Conservation (phyloP, 202 grass and related monocot species). For the Alloteropsis angusta region DNA sequence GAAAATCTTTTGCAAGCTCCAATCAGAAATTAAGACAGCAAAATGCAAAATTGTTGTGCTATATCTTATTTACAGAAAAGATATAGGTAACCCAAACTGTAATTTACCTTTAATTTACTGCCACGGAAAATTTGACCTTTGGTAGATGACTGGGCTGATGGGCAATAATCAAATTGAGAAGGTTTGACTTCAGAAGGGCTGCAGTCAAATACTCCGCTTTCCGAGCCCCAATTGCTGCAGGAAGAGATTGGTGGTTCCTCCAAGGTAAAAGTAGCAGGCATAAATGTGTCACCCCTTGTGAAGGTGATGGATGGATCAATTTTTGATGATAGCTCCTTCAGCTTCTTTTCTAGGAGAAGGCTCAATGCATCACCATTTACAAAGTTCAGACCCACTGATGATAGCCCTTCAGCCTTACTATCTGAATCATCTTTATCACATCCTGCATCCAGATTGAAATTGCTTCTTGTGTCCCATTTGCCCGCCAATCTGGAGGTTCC, state of each 20-base stretch:
- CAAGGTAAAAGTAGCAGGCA: constrained; percentile 13
- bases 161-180: constrained; percentile 29
- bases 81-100: not conserved
- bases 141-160: constrained; percentile 38
- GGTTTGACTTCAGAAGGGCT: constrained; percentile 29
- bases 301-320: constrained; percentile 55
- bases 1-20: not conserved
- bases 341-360: constrained; percentile 69
- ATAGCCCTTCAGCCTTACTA: constrained; percentile 28
- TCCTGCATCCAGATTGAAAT: constrained; percentile 26
- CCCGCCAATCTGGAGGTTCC: constrained; percentile 25
- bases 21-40: not conserved
- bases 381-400: constrained; percentile 40
- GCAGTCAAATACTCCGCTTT: constrained; percentile 37
- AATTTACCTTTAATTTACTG: constrained; percentile 36
- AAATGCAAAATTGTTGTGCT: not conserved
- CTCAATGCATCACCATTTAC: constrained; percentile 70
- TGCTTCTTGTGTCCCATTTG: constrained; percentile 34
- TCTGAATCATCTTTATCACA: constrained; percentile 35
- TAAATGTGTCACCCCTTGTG: constrained; percentile 39
- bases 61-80: not conserved
- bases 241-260: constrained; percentile 19
- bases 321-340: constrained; percentile 54
- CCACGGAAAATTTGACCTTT: constrained; percentile 36
- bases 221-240: constrained; percentile 21